Percentiles rank a stretch among this genome's conserved stretches.
phyloP scores from a whole-genome alignment of 192 early-diverging fungal genomes.

The Phycomyces nitens region DNA sequence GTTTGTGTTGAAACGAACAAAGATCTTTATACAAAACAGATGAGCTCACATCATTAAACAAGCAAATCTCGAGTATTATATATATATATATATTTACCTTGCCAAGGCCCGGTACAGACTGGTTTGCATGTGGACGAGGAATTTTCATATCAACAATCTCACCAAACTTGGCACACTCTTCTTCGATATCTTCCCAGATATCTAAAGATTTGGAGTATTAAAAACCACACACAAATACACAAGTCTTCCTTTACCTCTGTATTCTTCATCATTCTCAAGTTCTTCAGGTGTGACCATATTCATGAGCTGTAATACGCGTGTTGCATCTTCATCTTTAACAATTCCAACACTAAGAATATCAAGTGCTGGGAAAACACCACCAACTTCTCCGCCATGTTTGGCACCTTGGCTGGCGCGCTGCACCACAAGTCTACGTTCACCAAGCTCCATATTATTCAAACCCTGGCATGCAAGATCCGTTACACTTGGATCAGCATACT shows the following conservation, averaged over 20 bases:
- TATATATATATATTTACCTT: slow-evolving; percentile 61
- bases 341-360: slow-evolving; percentile 24
- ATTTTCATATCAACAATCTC: slow-evolving; percentile 76
- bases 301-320: slow-evolving; percentile 80
- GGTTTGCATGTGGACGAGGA: slow-evolving; percentile 65
- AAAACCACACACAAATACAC: background rate
- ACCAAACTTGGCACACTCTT: slow-evolving; percentile 89
- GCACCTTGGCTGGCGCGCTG: slow-evolving; percentile 90
- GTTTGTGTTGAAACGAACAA: slow-evolving; percentile 65
- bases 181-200: slow-evolving; percentile 85
- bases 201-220: slow-evolving; percentile 39
- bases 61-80: too few relatives aligned
- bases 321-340: slow-evolving; percentile 62
- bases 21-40: slow-evolving; percentile 58
- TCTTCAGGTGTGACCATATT: slow-evolving; percentile 94
- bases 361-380: background rate
- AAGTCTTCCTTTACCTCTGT: slow-evolving; percentile 55
- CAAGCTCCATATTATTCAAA: slow-evolving; percentile 92
- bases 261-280: slow-evolving; percentile 81
- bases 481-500: slow-evolving; percentile 82
- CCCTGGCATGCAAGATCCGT: slow-evolving; percentile 95
- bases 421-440: slow-evolving; percentile 89
- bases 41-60: background rate
- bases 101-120: slow-evolving; percentile 68
- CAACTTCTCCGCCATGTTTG: slow-evolving; percentile 41